Base-by-base conservation (phyloP, 257 asterid species). In the Eustoma russellianum region DNA sequence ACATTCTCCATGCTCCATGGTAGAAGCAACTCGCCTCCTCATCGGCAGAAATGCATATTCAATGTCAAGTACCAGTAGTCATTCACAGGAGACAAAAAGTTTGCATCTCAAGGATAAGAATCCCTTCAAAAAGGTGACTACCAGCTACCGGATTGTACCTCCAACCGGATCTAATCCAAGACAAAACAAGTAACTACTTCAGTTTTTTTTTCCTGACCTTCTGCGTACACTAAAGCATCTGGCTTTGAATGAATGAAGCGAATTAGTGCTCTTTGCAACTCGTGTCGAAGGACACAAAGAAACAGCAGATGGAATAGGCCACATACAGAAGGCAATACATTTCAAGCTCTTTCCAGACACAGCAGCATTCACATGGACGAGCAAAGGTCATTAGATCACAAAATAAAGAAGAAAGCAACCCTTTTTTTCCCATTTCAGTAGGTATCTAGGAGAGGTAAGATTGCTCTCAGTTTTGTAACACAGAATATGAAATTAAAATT, bases 161-260 rank as follows among this genome's bases (percentile, higher is more conserved):
- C 66, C 63, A 15, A 70, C 71, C 58, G 53, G 60, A 54, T 64
- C 70, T 16, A 70, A 70, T 60, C 75, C 75, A 17, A 70, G 60
- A 2, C 75, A 70, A 57, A 70, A 70, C 64, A 64, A 70, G 71
- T 70, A 64, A 60, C 15, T 50, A 11, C 13, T 50, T 57, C 14
- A 33, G 14, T 2, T 24, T 2, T 38, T 11, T 38, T 11, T 38
- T 56, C 57, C 55, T 16, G 30, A 68, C 17, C 52, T 18, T 46
- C 41, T 16, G 50, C 24, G 10, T 54, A 45, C 15, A 41, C 34
- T 41, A 19, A 2, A 24, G 30, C 43, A 16, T 28, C 18, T 5
- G 33, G 2, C 38, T 40, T 54, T 41, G 41, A 58, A 51, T 16
- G 43, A 44, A 50, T 62, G 17, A 8, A 24, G 40, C 45, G 51